These are phyloP conservation scores for Salix suchowensis DNA, from an alignment of 345 rosid genomes.

Conservation along the genomic window DNA sequence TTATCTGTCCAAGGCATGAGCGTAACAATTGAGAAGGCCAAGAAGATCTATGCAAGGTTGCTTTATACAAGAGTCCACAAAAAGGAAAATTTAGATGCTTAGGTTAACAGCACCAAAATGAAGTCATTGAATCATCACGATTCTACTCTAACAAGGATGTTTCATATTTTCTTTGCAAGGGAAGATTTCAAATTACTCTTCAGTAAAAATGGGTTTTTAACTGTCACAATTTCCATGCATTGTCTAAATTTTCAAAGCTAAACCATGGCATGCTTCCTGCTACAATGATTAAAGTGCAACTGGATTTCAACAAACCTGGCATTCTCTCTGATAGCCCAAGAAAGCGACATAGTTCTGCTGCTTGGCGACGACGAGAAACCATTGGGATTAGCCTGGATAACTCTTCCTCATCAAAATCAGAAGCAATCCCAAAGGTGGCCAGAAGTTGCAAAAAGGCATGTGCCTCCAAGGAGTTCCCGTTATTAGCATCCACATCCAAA, in stretches of 20 bases:
- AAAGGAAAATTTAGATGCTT: not conserved
- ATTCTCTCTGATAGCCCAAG: slow-evolving; percentile 86
- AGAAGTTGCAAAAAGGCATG: slow-evolving; percentile 97
- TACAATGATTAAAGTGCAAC: not conserved
- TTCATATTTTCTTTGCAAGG: not conserved
- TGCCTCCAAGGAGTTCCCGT: slow-evolving; percentile 98
- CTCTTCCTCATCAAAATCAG: slow-evolving; percentile 67
- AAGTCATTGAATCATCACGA: not conserved
- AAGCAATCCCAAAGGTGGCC: slow-evolving; percentile 81
- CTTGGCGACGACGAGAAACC: slow-evolving; percentile 99
- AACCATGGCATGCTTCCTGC: not conserved
- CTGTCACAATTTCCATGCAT: not conserved
- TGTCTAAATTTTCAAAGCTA: not conserved
- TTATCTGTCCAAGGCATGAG: not conserved
- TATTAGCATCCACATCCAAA: slow-evolving; percentile 77
- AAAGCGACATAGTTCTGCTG: slow-evolving; percentile 83
- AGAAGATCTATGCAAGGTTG: not conserved
- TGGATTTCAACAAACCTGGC: slow-evolving; percentile 66
- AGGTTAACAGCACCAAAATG: not conserved
- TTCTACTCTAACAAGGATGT: not conserved
- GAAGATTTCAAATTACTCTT: not conserved
- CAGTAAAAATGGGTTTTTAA: not conserved
- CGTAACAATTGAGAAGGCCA: not conserved
- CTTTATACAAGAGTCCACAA: not conserved
- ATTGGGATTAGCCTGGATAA: slow-evolving; percentile 75